A percentile compares a stretch with the other conserved stretches of the same genome.
phyloP scores from a whole-genome alignment of 139 green algal genomes.

The Pleodorina starrii region DNA sequence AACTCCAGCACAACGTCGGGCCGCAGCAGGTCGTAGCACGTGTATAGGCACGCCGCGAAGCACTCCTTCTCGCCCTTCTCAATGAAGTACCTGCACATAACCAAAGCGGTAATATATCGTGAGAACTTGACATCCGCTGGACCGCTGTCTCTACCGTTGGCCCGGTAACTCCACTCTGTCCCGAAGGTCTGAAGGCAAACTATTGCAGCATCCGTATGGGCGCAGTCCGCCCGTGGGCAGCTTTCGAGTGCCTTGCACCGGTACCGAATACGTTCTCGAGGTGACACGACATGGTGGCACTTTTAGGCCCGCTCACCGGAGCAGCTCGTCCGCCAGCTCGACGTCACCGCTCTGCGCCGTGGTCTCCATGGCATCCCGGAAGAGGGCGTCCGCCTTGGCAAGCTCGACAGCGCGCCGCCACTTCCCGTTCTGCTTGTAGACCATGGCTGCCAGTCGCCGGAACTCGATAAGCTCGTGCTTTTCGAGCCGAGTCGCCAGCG shows the following conservation, averaged over 20 bases:
- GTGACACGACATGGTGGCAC: no score
- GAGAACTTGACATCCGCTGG: no score
- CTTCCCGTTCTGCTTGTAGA: slow-evolving; percentile 95
- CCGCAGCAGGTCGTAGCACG: slow-evolving; percentile 97
- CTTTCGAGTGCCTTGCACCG: no score
- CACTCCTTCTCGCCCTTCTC: slow-evolving; percentile 89
- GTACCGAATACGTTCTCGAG: no score
- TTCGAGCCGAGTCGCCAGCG: slow-evolving; percentile 80
- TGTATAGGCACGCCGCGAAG: slow-evolving; percentile 97
- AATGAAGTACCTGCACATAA: slow-evolving; percentile 79
- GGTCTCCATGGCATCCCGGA: slow-evolving; percentile 97
- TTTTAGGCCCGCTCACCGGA: slow-evolving; percentile 72
- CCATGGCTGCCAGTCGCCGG: slow-evolving; percentile 84
- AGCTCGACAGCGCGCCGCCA: slow-evolving; percentile 92
- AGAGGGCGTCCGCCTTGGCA: slow-evolving; percentile 88
- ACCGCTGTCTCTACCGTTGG: no score
- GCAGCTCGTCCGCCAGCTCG: slow-evolving; percentile 95
- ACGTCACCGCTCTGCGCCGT: slow-evolving; percentile 77
- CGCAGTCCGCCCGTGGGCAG: no score
- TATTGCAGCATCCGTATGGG: no score
- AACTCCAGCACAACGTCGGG: slow-evolving; percentile 96
- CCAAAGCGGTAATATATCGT: no score
- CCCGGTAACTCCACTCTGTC: no score
- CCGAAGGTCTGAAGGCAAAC: no score
- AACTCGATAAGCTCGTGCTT: slow-evolving; percentile 98